Base-by-base conservation (phyloP, 805 yeast species). In the Candida patagonica region DNA sequence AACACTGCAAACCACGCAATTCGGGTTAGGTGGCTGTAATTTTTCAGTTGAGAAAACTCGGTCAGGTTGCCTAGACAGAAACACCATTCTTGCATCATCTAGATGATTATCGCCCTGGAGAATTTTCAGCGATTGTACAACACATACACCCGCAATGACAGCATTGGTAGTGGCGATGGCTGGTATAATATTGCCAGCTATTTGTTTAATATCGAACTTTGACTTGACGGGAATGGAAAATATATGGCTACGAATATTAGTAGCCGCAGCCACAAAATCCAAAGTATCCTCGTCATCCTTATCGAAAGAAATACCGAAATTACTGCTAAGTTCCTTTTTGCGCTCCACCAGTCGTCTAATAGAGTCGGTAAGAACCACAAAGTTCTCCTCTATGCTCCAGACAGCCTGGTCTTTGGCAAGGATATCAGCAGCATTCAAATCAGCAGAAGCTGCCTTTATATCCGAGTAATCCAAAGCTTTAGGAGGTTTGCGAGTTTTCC, bases 121-220 rank as follows among this genome's bases (percentile, higher is more conserved):
- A 22, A 47, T 57, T 56, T 74, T 73, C 35, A 87, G 61, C 0
- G 94, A 81, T 27, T 80, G 75, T 29, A 89, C 57, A 2, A 87
- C 78, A 12, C 92, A 80, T 49, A 86, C 72, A 0, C 98, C 98
- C 0, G 96, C 87, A 50, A 92, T 79, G 10, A 92, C 80, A 1
- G 98, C 97, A 59, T 92, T 92, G 3, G 96, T 89, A 1, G 98
- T 92, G 5, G 98, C 97, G 50, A 94, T 88, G 0, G 98, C 98
- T 0, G 99, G 98, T 30, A 92, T 92, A 52, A 92, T 92, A 59
- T 89, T 92, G 5, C 99, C 99, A 0, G 98, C 98, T 47, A 89
- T 87, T 42, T 65, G 94, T 57, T 92, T 92, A 45, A 83, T 74
- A 44, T 86, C 95, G 55, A 94, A 92, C 44, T 83, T 79, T 2